These are phyloP conservation scores for Kingdonia uniflora DNA, from an alignment of 164 flowering plant genomes.

Conservation along the genomic window DNA sequence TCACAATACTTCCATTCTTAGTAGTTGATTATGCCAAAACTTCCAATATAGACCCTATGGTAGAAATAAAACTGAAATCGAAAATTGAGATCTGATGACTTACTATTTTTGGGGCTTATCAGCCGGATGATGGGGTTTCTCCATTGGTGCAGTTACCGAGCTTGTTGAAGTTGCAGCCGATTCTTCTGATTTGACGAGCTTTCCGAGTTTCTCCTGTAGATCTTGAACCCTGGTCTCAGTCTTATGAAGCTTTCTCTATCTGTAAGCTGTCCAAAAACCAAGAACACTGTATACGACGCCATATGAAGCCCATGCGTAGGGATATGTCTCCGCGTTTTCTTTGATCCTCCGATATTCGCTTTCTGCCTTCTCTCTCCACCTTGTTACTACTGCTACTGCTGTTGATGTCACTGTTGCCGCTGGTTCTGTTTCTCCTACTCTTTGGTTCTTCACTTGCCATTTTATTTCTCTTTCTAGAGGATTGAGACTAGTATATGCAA, in stretches of 20 bases:
- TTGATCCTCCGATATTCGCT: slow-evolving; percentile 34
- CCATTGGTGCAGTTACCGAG: no score
- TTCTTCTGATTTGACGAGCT: slow-evolving; percentile 47
- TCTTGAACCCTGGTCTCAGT: slow-evolving; percentile 69
- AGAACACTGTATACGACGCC: slow-evolving; percentile 73
- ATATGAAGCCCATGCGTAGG: slow-evolving; percentile 92
- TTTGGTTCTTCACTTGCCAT: no score
- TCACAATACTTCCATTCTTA: no score
- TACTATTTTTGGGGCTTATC: slow-evolving; percentile 1
- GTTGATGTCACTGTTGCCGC: no score
- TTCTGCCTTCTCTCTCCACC: slow-evolving; percentile 22
- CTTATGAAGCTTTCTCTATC: slow-evolving; percentile 76
- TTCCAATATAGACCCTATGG: no score
- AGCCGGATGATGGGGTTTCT: background rate
- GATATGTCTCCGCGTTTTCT: slow-evolving; percentile 75
- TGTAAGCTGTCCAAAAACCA: slow-evolving; percentile 48
- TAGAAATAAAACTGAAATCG: no score
- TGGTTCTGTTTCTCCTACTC: no score
- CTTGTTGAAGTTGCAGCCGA: background rate
- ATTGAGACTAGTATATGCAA: no score
- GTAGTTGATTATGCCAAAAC: no score
- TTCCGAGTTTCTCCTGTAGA: slow-evolving; percentile 55
- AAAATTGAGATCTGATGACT: background rate
- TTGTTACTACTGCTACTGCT: no score
- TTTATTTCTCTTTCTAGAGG: no score